Percentiles rank a stretch among this genome's conserved stretches.
Conservation (phyloP, 2,329 filamentous ascomycete species). For the Fusarium multiceps region DNA sequence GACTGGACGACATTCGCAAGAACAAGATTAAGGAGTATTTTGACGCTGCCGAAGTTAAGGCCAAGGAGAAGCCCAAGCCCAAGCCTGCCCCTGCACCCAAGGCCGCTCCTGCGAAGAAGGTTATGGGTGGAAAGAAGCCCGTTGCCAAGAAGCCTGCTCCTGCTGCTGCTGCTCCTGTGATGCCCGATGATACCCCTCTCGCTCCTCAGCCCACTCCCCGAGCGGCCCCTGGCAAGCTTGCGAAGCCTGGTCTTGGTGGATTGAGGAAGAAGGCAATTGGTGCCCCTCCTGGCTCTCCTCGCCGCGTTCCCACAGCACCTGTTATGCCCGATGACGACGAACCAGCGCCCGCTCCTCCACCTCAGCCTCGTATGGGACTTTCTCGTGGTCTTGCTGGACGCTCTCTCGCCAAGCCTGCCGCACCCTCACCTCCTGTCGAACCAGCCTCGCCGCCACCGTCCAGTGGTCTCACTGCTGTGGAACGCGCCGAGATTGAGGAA, state of each 20-base stretch:
- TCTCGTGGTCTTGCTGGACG: conserved; percentile 86
- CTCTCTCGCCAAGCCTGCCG: conserved; percentile 80
- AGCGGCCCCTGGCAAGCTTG: conserved; percentile 62
- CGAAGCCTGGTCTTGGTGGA: conserved; percentile 65
- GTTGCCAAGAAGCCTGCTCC: conserved; percentile 58
- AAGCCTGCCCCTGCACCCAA: conserved; percentile 68
- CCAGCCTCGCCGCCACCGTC: conserved; percentile 68
- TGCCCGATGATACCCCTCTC: conserved; percentile 63
- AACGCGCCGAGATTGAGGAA: conserved; percentile 92
- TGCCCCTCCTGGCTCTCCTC: conserved; percentile 66
- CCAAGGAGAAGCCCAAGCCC: conserved; percentile 81
- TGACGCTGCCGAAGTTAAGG: conserved; percentile 67
- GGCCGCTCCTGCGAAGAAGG: conserved; percentile 63
- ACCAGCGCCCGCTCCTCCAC: conserved; percentile 61
- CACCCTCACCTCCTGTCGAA: conserved; percentile 61
- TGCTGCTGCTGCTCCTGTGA: conserved; percentile 53
- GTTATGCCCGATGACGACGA: conserved; percentile 64
- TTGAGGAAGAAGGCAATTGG: conserved; percentile 69
- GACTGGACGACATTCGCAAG: conserved; percentile 94
- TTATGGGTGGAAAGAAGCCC: conserved; percentile 56
- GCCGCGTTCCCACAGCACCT: conserved; percentile 60
- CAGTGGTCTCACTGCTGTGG: conserved; percentile 78
- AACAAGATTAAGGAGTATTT: conserved; percentile 95
- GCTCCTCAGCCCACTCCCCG: conserved; percentile 69
- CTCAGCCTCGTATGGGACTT: conserved; percentile 71